phyloP scores from a whole-genome alignment of 83 land plant species.

The Picea abies region DNA sequence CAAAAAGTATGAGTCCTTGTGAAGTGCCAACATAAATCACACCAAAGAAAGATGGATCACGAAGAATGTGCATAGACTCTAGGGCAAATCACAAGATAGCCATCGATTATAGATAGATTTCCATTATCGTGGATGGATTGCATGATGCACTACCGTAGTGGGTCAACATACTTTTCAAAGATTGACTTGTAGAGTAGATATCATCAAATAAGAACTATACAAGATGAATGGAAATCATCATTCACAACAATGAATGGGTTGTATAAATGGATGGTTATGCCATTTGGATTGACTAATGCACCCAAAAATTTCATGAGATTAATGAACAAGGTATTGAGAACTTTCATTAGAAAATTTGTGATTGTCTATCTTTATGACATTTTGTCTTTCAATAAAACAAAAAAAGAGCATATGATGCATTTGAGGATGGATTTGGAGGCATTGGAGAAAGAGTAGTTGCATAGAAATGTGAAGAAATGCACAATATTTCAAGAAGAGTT shows the following conservation, averaged over 20 bases:
- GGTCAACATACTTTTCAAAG: too few species aligned
- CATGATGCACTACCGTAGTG: too few species aligned
- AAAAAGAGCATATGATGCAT: not conserved
- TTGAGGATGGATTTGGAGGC: not conserved
- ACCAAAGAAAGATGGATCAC: too few species aligned
- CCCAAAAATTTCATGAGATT: not conserved
- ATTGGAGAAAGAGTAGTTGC: slow-evolving; percentile 3
- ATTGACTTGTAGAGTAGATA: too few species aligned
- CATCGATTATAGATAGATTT: too few species aligned
- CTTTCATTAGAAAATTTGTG: not conserved
- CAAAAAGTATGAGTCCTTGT: too few species aligned
- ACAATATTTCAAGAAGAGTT: not conserved
- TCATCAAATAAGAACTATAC: too few species aligned
- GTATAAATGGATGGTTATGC: not conserved
- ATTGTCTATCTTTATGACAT: not conserved
- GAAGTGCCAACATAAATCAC: too few species aligned
- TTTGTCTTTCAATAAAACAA: not conserved
- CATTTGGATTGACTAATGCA: not conserved
- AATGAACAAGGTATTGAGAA: not conserved
- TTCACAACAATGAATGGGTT: not conserved
- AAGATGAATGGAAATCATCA: not conserved
- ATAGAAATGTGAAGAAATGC: not conserved
- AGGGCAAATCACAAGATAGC: too few species aligned
- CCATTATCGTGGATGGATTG: too few species aligned
- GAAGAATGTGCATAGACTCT: too few species aligned